Base-by-base conservation (phyloP, 352 stramenopile genomes). In the Salisapilia sapeloensis region DNA sequence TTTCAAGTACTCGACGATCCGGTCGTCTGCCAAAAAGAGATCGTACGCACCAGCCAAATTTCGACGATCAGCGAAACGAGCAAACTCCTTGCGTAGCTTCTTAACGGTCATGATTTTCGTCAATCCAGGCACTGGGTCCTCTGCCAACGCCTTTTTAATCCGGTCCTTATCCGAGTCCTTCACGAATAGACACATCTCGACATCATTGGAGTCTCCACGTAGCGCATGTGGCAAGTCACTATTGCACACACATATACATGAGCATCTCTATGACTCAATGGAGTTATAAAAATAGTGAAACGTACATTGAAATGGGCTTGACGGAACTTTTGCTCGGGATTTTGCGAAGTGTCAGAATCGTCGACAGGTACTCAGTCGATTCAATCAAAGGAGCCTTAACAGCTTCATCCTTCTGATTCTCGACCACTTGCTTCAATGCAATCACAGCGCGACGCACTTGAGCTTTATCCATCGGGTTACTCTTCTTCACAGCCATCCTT, bases 91-190 rank as follows among this genome's bases (percentile, higher is more conserved):
- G 39, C 62, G 60, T 24, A 91, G 50, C 48, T 86, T 85, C 56
- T 90, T 81, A 29, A 87, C 39, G 0, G 58, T 53, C 63, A 87
- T 75, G 38, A 87, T 48, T 47, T 87, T 83, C 23, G 57, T 54
- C 8, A 87, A 42, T 2, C 64, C 61, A 0, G 45, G 28, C 8
- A 84, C 67, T 0, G 67, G 67, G 39, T 79, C 54, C 16, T 60
- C 46, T 4, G 41, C 53, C 24, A 91, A 41, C 23, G 57, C 56
- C 27, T 70, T 58, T 42, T 84, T 87, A 47, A 87, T 81, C 33
- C 69, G 61, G 35, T 76, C 58, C 59, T 87, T 87, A 59, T 91
- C 75, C 9, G 64, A 49, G 44, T 83, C 67, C 45, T 87, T 87
- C 24, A 87, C 71, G 36, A 87, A 70, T 23, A 87, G 42, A 33